Base-by-base conservation (phyloP, 2,329 filamentous ascomycete species). In the Neopestalotiopsis rosae region DNA sequence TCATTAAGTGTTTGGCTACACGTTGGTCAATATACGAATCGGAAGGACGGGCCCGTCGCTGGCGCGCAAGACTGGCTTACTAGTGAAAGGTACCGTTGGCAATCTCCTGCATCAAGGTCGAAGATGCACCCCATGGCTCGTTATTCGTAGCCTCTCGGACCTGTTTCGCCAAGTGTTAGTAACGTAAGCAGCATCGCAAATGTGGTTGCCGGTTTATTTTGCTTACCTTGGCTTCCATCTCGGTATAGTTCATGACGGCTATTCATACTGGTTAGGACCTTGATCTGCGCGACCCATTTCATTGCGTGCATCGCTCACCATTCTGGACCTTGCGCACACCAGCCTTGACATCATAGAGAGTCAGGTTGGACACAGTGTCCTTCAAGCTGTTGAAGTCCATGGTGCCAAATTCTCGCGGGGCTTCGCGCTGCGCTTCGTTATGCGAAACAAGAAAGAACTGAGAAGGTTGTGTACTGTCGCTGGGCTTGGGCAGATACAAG, bases 121-220 rank as follows among this genome's bases (percentile, higher is more conserved):
- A 91, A 13, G 92, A 93, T 65, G 91, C 90, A 73, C 95, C 96
- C 96, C 96, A 99, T 68, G 96, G 96, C 81, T 99, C 96, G 81
- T 98, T 98, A 84, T 99, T 99, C 49, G 96, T 99, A 38, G 96
- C 96, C 87, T 99, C 96, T 81, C 96, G 92, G 74, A 98, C 94
- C 92, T 96, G 75, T 67, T 28, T n/a, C 40, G 40, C 7, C 42
- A 17, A 30, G 40, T 62, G 34, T 72, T 61, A 61, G 20, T 28
- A 14, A 30, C 6, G 30, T 40, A 9, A 64, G 28, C 24, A n/a
- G 32, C 62, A n/a, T n/a, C 7, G 30, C n/a, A 14, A 38, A 49
- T 28, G 30, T n/a, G 17, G 42, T 20, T 24, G 40, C 10, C 34
- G 34, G 34, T 28, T 12, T 4, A 49, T 70, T 67, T 70, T 40